Evolutionary conservation across 805 yeast genomes (phyloP).

Genomic region (Scheffersomyces coipomensis): DNA sequence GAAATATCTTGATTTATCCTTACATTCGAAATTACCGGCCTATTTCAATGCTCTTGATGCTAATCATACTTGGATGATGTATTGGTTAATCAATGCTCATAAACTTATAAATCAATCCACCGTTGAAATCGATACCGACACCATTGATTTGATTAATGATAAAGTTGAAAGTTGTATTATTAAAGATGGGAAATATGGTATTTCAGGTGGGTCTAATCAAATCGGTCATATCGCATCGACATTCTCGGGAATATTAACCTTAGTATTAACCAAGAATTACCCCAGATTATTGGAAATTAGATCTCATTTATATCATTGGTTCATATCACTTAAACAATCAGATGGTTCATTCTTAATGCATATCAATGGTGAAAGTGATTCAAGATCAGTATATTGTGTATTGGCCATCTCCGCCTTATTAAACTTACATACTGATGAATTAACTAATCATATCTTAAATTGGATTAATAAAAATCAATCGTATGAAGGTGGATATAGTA

Average conservation of each 20-base stretch:
- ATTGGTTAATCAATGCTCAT: slow-evolving; percentile 69
- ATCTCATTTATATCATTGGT: slow-evolving; percentile 56
- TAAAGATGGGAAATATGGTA: slow-evolving; percentile 48
- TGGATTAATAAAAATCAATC: slow-evolving; percentile 79
- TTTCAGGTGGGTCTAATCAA: slow-evolving; percentile 86
- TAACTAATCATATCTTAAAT: slow-evolving; percentile 49
- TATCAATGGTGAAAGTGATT: slow-evolving; percentile 76
- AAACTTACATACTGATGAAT: slow-evolving; percentile 58
- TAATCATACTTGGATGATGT: slow-evolving; percentile 87
- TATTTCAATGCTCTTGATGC: slow-evolving; percentile 68
- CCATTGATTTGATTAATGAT: slow-evolving; percentile 16
- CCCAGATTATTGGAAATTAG: slow-evolving; percentile 28
- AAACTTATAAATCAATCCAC: slow-evolving; percentile 11
- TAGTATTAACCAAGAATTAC: slow-evolving; percentile 51
- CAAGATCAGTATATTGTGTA: slow-evolving; percentile 85
- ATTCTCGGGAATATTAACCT: slow-evolving; percentile 70
- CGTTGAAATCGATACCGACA: slow-evolving; percentile 16
- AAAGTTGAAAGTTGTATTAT: slow-evolving; percentile 26
- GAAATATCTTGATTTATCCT: slow-evolving; percentile 39
- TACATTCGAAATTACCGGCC: slow-evolving; percentile 46
- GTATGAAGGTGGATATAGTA: slow-evolving; percentile 95
- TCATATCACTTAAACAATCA: slow-evolving; percentile 55
- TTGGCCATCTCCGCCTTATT: slow-evolving; percentile 69
- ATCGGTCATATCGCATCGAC: slow-evolving; percentile 81
- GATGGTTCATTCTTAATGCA: slow-evolving; percentile 83